Evolutionary conservation across 2,329 filamentous ascomycete genomes (phyloP).

Genomic region (Sclerotinia spermophila): DNA sequence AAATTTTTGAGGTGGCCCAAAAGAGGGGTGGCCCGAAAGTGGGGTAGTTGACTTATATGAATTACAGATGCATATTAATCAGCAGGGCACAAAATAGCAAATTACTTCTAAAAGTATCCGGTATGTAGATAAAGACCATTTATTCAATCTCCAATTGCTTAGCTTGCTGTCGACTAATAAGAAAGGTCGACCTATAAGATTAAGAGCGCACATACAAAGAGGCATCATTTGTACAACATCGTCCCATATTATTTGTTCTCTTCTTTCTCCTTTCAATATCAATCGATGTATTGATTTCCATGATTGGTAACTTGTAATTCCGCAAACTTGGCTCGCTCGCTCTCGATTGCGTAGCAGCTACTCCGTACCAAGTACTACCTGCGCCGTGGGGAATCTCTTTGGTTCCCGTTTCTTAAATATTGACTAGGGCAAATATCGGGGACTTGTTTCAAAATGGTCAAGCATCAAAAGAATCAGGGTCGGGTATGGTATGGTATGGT

Average conservation of each 20-base stretch:
- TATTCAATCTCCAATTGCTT: not conserved
- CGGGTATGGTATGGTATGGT: no score
- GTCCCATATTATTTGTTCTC: not conserved
- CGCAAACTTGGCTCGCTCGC: not conserved
- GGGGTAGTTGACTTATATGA: no score
- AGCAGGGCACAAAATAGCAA: conserved; percentile 9
- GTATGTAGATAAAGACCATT: not conserved
- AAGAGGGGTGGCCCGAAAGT: no score
- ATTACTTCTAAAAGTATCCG: not conserved
- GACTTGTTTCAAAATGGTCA: not conserved
- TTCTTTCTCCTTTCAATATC: not conserved
- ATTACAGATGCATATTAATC: conserved; percentile 17
- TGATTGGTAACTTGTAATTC: not conserved
- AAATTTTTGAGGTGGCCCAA: no score
- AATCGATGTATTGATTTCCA: not conserved
- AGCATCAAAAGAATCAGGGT: not conserved
- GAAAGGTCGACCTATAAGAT: not conserved
- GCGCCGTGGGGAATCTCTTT: not conserved
- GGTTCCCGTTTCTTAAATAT: not conserved
- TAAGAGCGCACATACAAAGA: not conserved
- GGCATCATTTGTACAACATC: not conserved
- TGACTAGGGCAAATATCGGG: not conserved
- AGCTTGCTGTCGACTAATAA: not conserved
- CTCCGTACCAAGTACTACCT: not conserved
- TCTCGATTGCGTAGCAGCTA: not conserved